A percentile compares a stretch with the other conserved stretches of the same genome.
Evolutionary conservation across 129 eudicot species (phyloP).

Genomic region (Pulicaria dysenterica): DNA sequence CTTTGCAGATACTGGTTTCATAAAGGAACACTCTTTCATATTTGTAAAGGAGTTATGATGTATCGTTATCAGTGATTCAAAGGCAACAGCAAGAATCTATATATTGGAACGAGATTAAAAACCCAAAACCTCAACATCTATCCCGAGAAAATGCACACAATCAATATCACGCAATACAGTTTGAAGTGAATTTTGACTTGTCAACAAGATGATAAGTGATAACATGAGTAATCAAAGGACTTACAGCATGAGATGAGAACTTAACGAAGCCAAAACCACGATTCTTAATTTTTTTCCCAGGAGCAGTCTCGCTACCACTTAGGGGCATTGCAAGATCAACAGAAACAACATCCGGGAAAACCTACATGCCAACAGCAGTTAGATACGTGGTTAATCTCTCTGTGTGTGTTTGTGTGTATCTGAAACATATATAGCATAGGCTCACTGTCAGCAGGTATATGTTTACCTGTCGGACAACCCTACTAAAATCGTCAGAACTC

Average conservation of each 20-base stretch:
- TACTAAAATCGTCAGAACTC: slow-evolving; percentile 71
- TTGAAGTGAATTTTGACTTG: slow-evolving; percentile 6
- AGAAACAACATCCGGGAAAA: slow-evolving; percentile 79
- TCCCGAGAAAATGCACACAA: neutral
- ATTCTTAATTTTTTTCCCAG: slow-evolving; percentile 60
- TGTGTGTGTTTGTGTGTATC: no score
- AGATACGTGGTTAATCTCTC: neutral
- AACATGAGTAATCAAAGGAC: slow-evolving; percentile 32
- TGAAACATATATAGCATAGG: neutral
- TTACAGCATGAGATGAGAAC: slow-evolving; percentile 87
- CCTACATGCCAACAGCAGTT: slow-evolving; percentile 42
- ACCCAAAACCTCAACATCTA: slow-evolving; percentile 48
- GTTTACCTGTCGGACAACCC: slow-evolving; percentile 68
- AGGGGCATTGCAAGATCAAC: slow-evolving; percentile 59
- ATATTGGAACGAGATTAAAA: neutral
- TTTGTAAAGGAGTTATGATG: neutral
- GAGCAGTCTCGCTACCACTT: slow-evolving; percentile 41
- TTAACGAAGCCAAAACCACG: slow-evolving; percentile 90
- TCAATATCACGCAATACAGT: slow-evolving; percentile 6
- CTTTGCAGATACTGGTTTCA: slow-evolving; percentile 27
- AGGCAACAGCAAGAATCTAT: neutral
- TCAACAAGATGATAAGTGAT: slow-evolving; percentile 14
- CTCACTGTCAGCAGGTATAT: neutral
- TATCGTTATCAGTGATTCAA: slow-evolving; percentile 13
- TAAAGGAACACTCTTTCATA: neutral